Conservation (phyloP, 2,329 filamentous ascomycete species). For the Graphiopsis chlorocephala region DNA sequence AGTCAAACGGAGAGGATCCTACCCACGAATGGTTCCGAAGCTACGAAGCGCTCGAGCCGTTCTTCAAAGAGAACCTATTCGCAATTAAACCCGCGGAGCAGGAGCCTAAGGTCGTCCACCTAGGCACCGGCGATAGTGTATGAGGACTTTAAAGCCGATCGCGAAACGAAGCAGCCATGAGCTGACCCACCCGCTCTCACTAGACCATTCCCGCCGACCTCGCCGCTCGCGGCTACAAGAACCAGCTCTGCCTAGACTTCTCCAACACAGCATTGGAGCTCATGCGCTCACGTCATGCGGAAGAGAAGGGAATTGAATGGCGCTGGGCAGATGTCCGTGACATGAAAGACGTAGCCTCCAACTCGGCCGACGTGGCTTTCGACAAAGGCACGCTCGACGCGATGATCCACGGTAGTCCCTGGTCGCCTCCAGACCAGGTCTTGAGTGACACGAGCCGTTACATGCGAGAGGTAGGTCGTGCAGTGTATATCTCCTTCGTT, state of each 20-base stretch:
- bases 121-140: conserved; percentile 59
- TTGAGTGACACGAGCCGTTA: conserved; percentile 27
- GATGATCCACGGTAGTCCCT: conserved; percentile 34
- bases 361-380: conserved; percentile 55
- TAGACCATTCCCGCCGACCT: conserved; percentile 55
- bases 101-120: conserved; percentile 51
- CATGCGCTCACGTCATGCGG: conserved; percentile 49
- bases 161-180: not conserved
- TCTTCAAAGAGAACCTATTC: conserved; percentile 48
- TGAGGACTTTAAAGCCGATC: not conserved
- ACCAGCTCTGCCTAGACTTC: conserved; percentile 58
- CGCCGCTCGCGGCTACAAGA: conserved; percentile 46
- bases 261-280: conserved; percentile 51
- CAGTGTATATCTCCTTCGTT: not conserved
- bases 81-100: conserved; percentile 28
- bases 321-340: conserved; percentile 51
- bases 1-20: conserved; percentile 38
- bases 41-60: conserved; percentile 49
- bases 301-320: conserved; percentile 49
- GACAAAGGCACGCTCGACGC: conserved; percentile 37
- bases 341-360: conserved; percentile 37
- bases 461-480: conserved; percentile 24
- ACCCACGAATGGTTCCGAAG: conserved; percentile 56
- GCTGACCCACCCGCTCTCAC: not conserved
- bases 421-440: conserved; percentile 32